These are phyloP conservation scores for Wallacemonas sp. DNA, from an alignment of 208 protist genomes.

Conservation along the genomic window DNA sequence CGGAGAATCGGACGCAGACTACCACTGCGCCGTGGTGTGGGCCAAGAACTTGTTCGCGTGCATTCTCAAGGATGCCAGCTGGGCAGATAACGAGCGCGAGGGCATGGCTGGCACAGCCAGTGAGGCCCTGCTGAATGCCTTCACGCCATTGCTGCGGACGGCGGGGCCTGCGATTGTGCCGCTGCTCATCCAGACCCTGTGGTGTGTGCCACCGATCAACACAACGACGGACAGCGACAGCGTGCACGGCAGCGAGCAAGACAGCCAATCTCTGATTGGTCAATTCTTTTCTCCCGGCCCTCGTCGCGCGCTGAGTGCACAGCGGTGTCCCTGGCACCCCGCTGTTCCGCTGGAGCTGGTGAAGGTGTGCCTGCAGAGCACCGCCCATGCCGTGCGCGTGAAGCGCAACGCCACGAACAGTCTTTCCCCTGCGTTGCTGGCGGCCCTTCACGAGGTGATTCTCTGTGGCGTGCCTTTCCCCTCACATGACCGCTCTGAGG, in stretches of 20 bases:
- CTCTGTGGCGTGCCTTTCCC: conserved; percentile 24
- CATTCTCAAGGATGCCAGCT: conserved; percentile 1
- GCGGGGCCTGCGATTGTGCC: neutral
- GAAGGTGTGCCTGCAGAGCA: conserved; percentile 48
- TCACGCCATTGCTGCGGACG: neutral
- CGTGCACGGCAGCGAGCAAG: neutral
- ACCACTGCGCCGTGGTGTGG: neutral
- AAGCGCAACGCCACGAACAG: neutral
- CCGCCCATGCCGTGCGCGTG: conserved; percentile 18
- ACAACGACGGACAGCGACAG: neutral
- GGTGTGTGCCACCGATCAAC: no score
- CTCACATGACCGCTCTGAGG: neutral
- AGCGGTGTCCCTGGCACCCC: conserved; percentile 25
- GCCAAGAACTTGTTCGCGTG: neutral
- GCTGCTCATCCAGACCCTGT: neutral
- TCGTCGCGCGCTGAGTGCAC: conserved; percentile 14
- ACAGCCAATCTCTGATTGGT: neutral
- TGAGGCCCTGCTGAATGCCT: neutral
- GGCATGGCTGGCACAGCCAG: neutral
- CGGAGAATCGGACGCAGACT: neutral
- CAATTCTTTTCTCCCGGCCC: conserved; percentile 22
- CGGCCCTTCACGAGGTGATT: conserved; percentile 20
- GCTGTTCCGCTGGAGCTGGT: conserved; percentile 26
- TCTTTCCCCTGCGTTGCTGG: neutral
- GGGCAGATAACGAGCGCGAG: neutral